Percentiles rank a stretch among this genome's conserved stretches.
Evolutionary conservation across 2,329 filamentous ascomycete species (phyloP).

Genomic region (Colletotrichum chrysophilum): DNA sequence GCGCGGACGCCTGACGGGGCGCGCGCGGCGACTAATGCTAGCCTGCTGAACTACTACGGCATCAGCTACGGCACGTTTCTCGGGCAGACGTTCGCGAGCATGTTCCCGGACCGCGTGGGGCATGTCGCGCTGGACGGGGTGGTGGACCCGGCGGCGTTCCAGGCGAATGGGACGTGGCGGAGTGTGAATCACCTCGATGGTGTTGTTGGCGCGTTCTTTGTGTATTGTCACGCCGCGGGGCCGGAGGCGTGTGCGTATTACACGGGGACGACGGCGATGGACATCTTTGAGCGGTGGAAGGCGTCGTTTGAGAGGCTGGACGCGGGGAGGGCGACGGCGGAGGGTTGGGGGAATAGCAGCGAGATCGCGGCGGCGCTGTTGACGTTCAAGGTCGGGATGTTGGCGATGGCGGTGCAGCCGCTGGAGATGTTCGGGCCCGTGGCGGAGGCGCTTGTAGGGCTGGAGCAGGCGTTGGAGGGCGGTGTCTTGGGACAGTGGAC

Average conservation of each 20-base stretch:
- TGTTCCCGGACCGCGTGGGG: slow-evolving; percentile 41
- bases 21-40: slow-evolving; percentile 15
- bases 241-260: slow-evolving; percentile 42
- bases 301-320: slow-evolving; percentile 23
- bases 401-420: background rate
- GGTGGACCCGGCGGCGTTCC: slow-evolving; percentile 43
- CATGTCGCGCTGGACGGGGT: slow-evolving; percentile 50
- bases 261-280: slow-evolving; percentile 32
- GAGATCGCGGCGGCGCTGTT: background rate
- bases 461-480: background rate
- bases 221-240: slow-evolving; percentile 45
- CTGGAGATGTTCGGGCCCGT: background rate
- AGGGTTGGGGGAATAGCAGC: slow-evolving; percentile 22
- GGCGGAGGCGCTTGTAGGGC: background rate
- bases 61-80: slow-evolving; percentile 53
- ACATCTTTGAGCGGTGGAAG: slow-evolving; percentile 35
- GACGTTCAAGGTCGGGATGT: background rate
- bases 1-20: slow-evolving; percentile 10
- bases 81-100: slow-evolving; percentile 42
- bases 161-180: slow-evolving; percentile 36
- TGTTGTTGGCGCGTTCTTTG: slow-evolving; percentile 46
- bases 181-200: slow-evolving; percentile 49
- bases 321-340: slow-evolving; percentile 9
- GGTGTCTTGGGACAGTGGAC: background rate
- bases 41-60: slow-evolving; percentile 45